A percentile compares a stretch with the other conserved stretches of the same genome.
phyloP scores from a whole-genome alignment of 176 grass and related monocot species.

The Paspalum notatum region DNA sequence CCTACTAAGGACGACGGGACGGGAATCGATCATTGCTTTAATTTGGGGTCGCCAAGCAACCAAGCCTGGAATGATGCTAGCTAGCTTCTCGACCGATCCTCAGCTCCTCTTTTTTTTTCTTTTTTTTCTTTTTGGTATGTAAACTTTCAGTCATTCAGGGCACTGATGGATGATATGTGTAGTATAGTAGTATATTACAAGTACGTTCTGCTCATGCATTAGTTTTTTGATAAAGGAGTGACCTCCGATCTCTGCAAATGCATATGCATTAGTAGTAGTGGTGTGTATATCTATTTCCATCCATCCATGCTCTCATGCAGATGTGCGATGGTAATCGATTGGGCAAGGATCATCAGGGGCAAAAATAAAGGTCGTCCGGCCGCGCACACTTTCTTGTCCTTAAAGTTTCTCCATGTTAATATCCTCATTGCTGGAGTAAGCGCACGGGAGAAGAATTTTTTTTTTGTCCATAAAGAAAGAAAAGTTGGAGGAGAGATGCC shows the following conservation, averaged over 20 bases:
- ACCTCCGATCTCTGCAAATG: too few species aligned
- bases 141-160: not conserved
- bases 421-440: constrained; percentile 29
- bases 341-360: not conserved
- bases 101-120: not conserved
- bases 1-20: not conserved
- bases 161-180: too few species aligned
- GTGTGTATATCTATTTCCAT: too few species aligned
- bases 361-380: not conserved
- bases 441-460: not conserved
- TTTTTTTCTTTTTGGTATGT: not conserved
- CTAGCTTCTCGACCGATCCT: not conserved
- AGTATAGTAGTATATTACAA: too few species aligned
- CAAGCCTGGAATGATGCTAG: constrained; percentile 42
- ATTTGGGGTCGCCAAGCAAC: constrained; percentile 31
- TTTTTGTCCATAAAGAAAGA: not conserved
- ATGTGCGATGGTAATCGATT: not conserved
- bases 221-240: too few species aligned
- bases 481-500: not conserved
- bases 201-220: too few species aligned
- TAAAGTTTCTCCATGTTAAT: constrained; percentile 24
- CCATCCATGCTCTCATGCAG: too few species aligned
- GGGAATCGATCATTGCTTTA: not conserved
- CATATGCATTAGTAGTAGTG: too few species aligned
- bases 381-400: constrained; percentile 44